Conservation (phyloP, 371 early-diverging fungal genomes). For the Mortierella sp. region DNA sequence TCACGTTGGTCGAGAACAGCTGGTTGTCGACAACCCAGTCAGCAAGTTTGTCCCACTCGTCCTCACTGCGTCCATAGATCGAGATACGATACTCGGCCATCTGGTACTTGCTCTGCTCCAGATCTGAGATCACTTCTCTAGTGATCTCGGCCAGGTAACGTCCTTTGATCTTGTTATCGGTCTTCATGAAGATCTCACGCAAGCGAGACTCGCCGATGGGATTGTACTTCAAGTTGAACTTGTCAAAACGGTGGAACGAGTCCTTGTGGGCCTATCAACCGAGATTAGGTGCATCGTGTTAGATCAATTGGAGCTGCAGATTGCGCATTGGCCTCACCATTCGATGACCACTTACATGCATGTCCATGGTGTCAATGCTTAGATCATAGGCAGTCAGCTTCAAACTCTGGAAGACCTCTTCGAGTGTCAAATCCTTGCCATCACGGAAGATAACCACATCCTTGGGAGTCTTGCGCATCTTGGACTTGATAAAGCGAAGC, state of each 20-base stretch:
- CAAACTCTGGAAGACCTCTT: conserved; percentile 92
- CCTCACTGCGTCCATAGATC: conserved; percentile 84
- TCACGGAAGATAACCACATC: conserved; percentile 83
- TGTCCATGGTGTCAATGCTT: conserved; percentile 96
- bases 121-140: conserved; percentile 93
- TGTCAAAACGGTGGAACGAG: conserved; percentile 95
- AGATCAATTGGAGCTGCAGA: not conserved
- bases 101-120: conserved; percentile 96
- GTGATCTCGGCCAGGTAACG: conserved; percentile 95
- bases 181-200: conserved; percentile 93
- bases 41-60: conserved; percentile 97
- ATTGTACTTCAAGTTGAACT: conserved; percentile 98
- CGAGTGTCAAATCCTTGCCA: conserved; percentile 75
- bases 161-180: conserved; percentile 95
- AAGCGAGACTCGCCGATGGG: conserved; percentile 83
- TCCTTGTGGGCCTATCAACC: conserved; percentile 84
- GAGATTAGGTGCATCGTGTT: not conserved
- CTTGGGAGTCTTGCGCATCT: conserved; percentile 86
- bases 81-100: conserved; percentile 95
- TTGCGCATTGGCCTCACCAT: too few relatives aligned
- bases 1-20: conserved; percentile 90
- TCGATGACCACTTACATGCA: conserved; percentile 74
- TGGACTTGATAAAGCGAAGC: conserved; percentile 96
- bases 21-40: conserved; percentile 95
- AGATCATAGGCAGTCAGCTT: conserved; percentile 97